Evolutionary conservation across 2,329 filamentous ascomycete species (phyloP).

Genomic region (Metarhizium humberi): DNA sequence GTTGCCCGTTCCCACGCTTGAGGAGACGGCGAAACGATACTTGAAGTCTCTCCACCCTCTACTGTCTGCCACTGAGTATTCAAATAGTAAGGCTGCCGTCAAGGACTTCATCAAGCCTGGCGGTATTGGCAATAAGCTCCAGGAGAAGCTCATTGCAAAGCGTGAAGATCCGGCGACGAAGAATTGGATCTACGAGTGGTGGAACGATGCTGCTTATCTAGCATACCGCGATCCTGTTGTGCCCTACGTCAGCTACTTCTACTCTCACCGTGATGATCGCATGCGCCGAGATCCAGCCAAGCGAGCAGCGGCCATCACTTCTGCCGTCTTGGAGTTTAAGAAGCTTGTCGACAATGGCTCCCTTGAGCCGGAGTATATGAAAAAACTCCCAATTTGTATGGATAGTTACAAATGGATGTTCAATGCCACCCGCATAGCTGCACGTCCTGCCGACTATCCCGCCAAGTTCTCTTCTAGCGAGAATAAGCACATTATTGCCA

Average conservation of each 20-base stretch:
- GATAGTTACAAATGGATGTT: conserved; percentile 99
- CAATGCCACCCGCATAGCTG: conserved; percentile 80
- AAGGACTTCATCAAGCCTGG: conserved; percentile 84
- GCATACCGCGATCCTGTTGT: conserved; percentile 91
- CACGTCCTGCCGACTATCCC: conserved; percentile 71
- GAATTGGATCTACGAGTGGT: conserved; percentile 98
- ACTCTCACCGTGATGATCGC: conserved; percentile 92
- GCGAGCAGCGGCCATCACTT: conserved; percentile 84
- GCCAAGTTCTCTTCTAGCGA: conserved; percentile 67
- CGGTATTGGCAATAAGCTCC: conserved; percentile 70
- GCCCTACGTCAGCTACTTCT: conserved; percentile 98
- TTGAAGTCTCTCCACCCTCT: conserved; percentile 72
- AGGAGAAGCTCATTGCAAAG: conserved; percentile 75
- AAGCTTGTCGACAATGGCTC: conserved; percentile 73
- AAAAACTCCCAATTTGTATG: conserved; percentile 95
- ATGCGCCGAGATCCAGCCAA: conserved; percentile 80
- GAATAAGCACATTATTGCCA: conserved; percentile 79
- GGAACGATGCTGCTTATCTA: conserved; percentile 92
- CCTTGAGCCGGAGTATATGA: conserved; percentile 97
- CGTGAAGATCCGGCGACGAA: conserved; percentile 70
- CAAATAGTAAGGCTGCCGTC: conserved; percentile 71
- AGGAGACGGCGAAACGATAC: conserved; percentile 74
- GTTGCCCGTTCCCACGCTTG: conserved; percentile 70
- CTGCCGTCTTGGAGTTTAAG: conserved; percentile 86
- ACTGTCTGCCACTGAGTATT: conserved; percentile 58